Conservation (phyloP, 495 filamentous ascomycete species). For the Immersiella caudata region DNA sequence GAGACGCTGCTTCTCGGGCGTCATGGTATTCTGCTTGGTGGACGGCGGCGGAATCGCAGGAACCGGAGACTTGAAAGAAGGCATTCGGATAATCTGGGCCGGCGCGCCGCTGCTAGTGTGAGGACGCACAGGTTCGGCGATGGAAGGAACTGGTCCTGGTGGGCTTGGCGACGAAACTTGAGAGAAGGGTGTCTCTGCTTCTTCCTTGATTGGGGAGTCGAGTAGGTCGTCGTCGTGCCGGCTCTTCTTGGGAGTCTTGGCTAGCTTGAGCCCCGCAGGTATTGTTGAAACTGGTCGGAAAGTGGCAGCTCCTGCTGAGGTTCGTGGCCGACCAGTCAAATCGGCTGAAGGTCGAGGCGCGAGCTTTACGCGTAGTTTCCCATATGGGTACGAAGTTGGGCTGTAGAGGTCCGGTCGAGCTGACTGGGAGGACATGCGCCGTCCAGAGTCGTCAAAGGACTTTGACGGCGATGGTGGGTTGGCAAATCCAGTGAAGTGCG, state of each 20-base stretch:
- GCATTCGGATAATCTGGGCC: conserved; percentile 57
- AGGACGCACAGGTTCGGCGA: conserved; percentile 37
- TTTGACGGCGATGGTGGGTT: conserved; percentile 44
- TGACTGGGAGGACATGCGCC: conserved; percentile 65
- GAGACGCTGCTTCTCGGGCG: conserved; percentile 85
- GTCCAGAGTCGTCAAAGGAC: conserved; percentile 41
- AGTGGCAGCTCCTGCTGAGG: conserved; percentile 51
- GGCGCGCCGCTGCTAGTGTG: conserved; percentile 44
- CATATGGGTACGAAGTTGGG: conserved; percentile 55
- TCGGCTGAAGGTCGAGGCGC: conserved; percentile 82
- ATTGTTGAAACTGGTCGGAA: conserved; percentile 74
- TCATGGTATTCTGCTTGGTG: conserved; percentile 64
- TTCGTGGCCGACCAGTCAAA: conserved; percentile 63
- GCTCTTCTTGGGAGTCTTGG: conserved; percentile 47
- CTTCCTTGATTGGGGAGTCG: conserved; percentile 34
- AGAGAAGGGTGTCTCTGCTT: conserved; percentile 25
- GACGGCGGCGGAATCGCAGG: conserved; percentile 38
- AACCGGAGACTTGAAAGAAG: conserved; percentile 48
- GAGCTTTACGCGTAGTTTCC: conserved; percentile 76
- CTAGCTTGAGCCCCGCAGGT: conserved; percentile 57
- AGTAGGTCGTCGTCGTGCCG: conserved; percentile 38
- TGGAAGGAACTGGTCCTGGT: conserved; percentile 26
- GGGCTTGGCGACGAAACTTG: conserved; percentile 26
- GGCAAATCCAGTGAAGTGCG: conserved; percentile 43
- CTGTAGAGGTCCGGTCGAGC: conserved; percentile 66